These are phyloP conservation scores for Aphanoascus verrucosus DNA, from an alignment of 2,329 filamentous ascomycete genomes.

Conservation along the genomic window DNA sequence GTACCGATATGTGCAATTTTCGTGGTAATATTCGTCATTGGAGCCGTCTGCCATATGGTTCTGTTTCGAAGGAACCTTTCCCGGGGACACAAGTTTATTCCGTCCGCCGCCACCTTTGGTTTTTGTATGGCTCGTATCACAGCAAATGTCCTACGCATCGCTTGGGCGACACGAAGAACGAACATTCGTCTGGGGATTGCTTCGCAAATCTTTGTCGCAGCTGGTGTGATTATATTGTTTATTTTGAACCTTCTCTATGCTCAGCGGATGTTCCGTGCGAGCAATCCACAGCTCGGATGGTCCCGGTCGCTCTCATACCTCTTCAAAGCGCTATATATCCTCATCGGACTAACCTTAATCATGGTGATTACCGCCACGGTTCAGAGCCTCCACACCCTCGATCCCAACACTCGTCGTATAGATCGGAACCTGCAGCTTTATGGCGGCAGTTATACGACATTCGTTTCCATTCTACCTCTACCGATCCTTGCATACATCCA, in stretches of 20 bases:
- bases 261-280: slow-evolving; percentile 62
- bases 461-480: slow-evolving; percentile 57
- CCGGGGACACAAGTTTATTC: slow-evolving; percentile 40
- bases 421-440: slow-evolving; percentile 57
- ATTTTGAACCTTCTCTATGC: slow-evolving; percentile 67
- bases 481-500: slow-evolving; percentile 43
- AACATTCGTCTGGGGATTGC: slow-evolving; percentile 44
- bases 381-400: slow-evolving; percentile 56
- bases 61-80: slow-evolving; percentile 36
- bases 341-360: slow-evolving; percentile 50
- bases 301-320: slow-evolving; percentile 39
- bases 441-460: slow-evolving; percentile 50
- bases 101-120: slow-evolving; percentile 36
- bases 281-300: slow-evolving; percentile 64
- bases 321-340: slow-evolving; percentile 50
- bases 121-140: slow-evolving; percentile 43
- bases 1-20: slow-evolving; percentile 56
- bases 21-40: slow-evolving; percentile 39
- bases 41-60: slow-evolving; percentile 36
- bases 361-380: slow-evolving; percentile 57
- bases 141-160: slow-evolving; percentile 43
- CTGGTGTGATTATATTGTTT: slow-evolving; percentile 65
- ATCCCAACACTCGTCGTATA: slow-evolving; percentile 38
- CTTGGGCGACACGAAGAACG: slow-evolving; percentile 41
- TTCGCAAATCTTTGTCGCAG: slow-evolving; percentile 58